Evolutionary conservation across 306 rosid genomes (phyloP).

Genomic region (Begonia loranthoides): DNA sequence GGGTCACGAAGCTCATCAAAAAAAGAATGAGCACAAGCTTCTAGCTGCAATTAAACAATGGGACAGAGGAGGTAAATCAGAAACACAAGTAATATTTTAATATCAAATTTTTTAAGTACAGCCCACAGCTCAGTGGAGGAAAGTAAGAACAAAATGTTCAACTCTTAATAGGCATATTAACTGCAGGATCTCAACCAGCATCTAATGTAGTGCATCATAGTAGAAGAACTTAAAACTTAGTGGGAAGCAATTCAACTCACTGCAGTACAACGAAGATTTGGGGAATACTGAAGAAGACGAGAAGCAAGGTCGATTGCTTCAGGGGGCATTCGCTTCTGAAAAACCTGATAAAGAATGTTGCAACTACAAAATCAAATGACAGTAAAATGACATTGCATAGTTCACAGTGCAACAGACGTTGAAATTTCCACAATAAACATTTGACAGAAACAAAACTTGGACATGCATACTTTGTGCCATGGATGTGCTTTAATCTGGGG

Average conservation of each 20-base stretch:
- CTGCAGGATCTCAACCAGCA: not conserved
- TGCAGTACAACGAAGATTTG: conserved; percentile 83
- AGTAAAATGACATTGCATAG: not conserved
- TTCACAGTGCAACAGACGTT: not conserved
- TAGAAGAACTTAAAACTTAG: not conserved
- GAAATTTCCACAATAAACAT: not conserved
- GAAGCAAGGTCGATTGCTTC: conserved; percentile 98
- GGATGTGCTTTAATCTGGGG: conserved; percentile 97
- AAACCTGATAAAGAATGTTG: conserved; percentile 42
- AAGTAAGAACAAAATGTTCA: conserved; percentile 3
- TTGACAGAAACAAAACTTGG: not conserved
- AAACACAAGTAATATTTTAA: conserved; percentile 3
- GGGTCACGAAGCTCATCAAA: conserved; percentile 91
- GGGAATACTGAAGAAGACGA: conserved; percentile 95
- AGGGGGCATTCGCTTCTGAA: conserved; percentile 91
- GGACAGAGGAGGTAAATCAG: not conserved
- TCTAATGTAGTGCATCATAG: not conserved
- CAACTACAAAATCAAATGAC: conserved; percentile 6
- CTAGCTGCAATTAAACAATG: conserved; percentile 47
- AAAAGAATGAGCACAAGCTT: conserved; percentile 88
- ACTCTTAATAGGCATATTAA: not conserved
- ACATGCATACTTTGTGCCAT: conserved; percentile 73
- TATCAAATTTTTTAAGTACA: conserved; percentile 1
- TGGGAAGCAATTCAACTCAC: conserved; percentile 31
- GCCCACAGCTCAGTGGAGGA: not conserved